Conservation (phyloP, 495 filamentous ascomycete genomes). For the Lepidopterella palustris region DNA sequence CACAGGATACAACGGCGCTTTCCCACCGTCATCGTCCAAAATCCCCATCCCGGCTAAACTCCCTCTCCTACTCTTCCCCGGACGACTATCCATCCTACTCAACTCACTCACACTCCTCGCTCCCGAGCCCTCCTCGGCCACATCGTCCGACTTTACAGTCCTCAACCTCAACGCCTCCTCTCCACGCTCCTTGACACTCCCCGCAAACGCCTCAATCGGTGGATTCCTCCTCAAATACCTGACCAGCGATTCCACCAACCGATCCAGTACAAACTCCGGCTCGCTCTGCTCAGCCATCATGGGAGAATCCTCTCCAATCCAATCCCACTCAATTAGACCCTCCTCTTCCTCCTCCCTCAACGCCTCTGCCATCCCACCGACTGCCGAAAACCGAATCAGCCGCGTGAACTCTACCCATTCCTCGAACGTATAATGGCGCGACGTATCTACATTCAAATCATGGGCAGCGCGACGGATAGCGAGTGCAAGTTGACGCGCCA, state of each 20-base stretch:
- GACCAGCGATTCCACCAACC: conserved; percentile 53
- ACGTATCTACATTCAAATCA: conserved; percentile 39
- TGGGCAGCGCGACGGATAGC: conserved; percentile 47
- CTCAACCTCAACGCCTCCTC: conserved; percentile 14
- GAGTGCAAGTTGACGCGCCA: conserved; percentile 48
- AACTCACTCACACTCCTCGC: background rate
- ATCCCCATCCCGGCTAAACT: background rate
- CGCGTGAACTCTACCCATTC: conserved; percentile 58
- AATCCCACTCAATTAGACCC: conserved; percentile 58
- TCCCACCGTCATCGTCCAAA: background rate
- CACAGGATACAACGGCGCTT: background rate
- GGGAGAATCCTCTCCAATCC: conserved; percentile 59
- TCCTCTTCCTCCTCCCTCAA: conserved; percentile 48
- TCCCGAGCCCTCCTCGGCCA: background rate
- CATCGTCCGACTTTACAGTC: conserved; percentile 2
- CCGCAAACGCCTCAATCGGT: conserved; percentile 7
- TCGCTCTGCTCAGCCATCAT: conserved; percentile 52
- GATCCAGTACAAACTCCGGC: conserved; percentile 54
- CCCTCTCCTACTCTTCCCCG: background rate
- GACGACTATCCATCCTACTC: background rate
- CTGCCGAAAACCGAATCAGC: conserved; percentile 52
- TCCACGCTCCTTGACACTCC: conserved; percentile 8
- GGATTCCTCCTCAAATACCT: conserved; percentile 29
- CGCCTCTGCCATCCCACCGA: conserved; percentile 16
- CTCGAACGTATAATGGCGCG: conserved; percentile 50